Evolutionary conservation across 2,329 filamentous ascomycete species (phyloP), one percentile per base, ranked within the genome.

Genomic region (Ceratocystiopsis minuta): DNA sequence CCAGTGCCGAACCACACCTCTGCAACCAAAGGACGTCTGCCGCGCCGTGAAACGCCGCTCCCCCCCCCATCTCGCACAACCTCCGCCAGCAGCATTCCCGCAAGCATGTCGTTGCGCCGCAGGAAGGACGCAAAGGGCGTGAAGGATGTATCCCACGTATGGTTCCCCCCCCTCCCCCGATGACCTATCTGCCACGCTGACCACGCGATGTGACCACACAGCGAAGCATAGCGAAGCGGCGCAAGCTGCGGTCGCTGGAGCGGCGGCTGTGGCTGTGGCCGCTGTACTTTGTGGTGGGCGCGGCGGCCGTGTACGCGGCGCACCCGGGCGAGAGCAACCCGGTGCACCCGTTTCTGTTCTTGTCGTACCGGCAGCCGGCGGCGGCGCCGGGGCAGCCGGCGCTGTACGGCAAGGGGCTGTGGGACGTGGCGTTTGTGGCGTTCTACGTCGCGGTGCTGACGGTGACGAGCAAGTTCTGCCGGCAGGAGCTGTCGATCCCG

Each of bases 401-500:
- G 16, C 81, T 87, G 54, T 96, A 94, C 62, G 86, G 80, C 58
- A 95, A 95, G 60, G 87, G 87, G n/a, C 67, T 60, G 35, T 80
- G 78, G 65, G 87, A 96, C 57, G 67, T 94, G 42, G 80, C 81
- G 36, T 88, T 96, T 53, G 83, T 95, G 42, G 64, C 66, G 45
- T 95, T 94, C 64, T 95, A 95, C 63, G 88, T 75, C 34, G 65
- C 94, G 44, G 79, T 95, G 17, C 70, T 96, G 46, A 86, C 82
- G 46, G 95, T 96, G 58, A 93, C 85, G 13, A 83, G 87, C 55
- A 88, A 96, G 59, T 94, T 94, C 60, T 70, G 93, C 62, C 95
- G 94, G 87, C 87, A 94, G 62, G 78, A 85, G 53, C 53, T 93
- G 40, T 74, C 95, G 45, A 75, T 78, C 14, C 87, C 86, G 0